phyloP scores from a whole-genome alignment of 1,284 basidiomycete species.

The Ustilago cynodontis region DNA sequence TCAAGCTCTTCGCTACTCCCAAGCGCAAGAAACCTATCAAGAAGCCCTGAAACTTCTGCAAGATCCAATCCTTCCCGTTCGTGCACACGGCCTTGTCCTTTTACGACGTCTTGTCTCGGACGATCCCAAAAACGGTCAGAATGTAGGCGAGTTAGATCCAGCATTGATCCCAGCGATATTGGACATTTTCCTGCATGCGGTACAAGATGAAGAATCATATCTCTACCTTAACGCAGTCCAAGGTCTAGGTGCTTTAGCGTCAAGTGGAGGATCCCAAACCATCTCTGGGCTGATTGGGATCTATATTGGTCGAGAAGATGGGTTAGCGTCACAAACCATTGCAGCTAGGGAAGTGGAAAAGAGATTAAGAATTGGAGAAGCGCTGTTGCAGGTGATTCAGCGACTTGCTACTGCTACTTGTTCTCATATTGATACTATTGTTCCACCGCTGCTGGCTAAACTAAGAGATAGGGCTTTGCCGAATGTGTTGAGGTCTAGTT shows the following conservation, averaged over 20 bases:
- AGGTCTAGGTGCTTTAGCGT: slow-evolving; percentile 77
- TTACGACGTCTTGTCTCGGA: slow-evolving; percentile 60
- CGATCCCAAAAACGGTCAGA: slow-evolving; percentile 25
- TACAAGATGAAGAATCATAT: slow-evolving; percentile 94
- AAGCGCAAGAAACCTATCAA: slow-evolving; percentile 75
- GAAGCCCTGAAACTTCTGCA: slow-evolving; percentile 87
- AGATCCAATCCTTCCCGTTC: slow-evolving; percentile 93
- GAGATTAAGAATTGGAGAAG: slow-evolving; percentile 87
- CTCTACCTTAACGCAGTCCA: slow-evolving; percentile 93
- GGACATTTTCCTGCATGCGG: slow-evolving; percentile 85
- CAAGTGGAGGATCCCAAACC: slow-evolving; percentile 39
- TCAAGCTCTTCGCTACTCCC: slow-evolving; percentile 62
- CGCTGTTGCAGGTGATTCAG: slow-evolving; percentile 82
- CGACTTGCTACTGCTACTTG: slow-evolving; percentile 79
- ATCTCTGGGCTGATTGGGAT: slow-evolving; percentile 52
- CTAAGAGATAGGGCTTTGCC: slow-evolving; percentile 56
- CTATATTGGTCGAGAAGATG: slow-evolving; percentile 57
- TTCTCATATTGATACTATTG: slow-evolving; percentile 71
- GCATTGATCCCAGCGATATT: slow-evolving; percentile 82
- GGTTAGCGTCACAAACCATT: slow-evolving; percentile 20
- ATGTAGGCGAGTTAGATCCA: slow-evolving; percentile 40
- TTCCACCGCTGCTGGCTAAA: slow-evolving; percentile 54
- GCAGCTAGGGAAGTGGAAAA: slow-evolving; percentile 79
- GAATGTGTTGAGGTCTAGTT: slow-evolving; percentile 60
- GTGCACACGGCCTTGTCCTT: slow-evolving; percentile 81